Conservation (phyloP, 2,329 filamentous ascomycete genomes). For the Phaeosphaeria sp. region DNA sequence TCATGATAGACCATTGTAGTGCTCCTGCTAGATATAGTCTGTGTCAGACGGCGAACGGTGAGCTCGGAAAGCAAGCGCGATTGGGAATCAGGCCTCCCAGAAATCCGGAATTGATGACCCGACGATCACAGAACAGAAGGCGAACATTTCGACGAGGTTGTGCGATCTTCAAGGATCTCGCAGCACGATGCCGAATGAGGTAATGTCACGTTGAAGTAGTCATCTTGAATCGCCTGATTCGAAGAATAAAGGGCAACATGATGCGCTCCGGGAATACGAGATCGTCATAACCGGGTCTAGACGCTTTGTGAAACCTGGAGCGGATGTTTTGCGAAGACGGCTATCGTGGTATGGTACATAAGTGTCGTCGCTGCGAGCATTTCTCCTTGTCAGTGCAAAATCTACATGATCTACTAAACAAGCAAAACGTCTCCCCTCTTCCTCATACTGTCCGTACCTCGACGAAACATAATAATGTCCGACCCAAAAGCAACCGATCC, state of each 20-base stretch:
- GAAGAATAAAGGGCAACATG: not conserved
- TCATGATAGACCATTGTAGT: not conserved
- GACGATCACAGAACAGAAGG: not conserved
- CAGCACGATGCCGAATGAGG: constrained; percentile 19
- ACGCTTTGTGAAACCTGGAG: not conserved
- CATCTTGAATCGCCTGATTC: constrained; percentile 4
- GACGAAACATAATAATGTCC: constrained; percentile 8
- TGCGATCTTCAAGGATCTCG: constrained; percentile 9
- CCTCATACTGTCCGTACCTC: not conserved
- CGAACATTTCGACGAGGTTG: not conserved
- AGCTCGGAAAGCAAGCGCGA: not conserved
- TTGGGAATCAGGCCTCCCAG: not conserved
- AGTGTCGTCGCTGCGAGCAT: not conserved
- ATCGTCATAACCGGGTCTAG: not conserved
- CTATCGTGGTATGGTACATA: not conserved
- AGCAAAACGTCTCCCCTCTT: not conserved
- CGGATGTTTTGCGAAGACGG: not conserved
- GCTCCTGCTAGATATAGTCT: too few relatives aligned
- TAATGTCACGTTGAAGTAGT: constrained; percentile 3
- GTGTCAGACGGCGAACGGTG: not conserved
- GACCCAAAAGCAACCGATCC: too few relatives aligned
- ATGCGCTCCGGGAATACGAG: not conserved
- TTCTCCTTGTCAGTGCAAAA: not conserved
- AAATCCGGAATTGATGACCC: constrained; percentile 7
- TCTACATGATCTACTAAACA: not conserved